phyloP scores from a whole-genome alignment of 75 land plant species.

The Azolla pinnata region DNA sequence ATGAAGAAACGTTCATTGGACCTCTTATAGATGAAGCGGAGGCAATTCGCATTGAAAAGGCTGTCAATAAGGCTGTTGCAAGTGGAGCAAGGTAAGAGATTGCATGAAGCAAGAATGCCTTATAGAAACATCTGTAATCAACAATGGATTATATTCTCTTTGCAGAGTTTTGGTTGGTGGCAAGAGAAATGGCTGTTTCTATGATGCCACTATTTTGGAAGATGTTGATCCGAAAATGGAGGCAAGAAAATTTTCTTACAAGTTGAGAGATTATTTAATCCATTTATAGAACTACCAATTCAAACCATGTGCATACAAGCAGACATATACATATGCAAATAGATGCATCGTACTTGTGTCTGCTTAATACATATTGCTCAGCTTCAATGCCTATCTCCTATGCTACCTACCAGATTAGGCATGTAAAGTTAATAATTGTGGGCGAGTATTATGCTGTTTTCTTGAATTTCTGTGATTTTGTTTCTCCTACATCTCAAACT shows the following conservation, averaged over 20 bases:
- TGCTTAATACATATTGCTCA: too few relatives aligned
- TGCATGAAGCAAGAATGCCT: neutral
- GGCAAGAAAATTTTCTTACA: conserved; percentile 13
- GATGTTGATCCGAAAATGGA: conserved; percentile 27
- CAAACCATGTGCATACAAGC: too few relatives aligned
- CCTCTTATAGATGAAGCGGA: conserved; percentile 37
- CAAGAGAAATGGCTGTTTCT: conserved; percentile 22
- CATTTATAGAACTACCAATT: too few relatives aligned
- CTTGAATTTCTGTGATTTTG: too few relatives aligned
- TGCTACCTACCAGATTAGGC: neutral
- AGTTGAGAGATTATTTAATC: too few relatives aligned
- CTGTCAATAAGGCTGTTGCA: conserved; percentile 25
- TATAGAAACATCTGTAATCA: neutral
- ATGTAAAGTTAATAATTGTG: too few relatives aligned
- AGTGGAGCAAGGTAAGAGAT: conserved; percentile 18
- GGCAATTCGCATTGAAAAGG: conserved; percentile 23
- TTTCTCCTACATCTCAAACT: too few relatives aligned
- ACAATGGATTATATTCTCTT: neutral
- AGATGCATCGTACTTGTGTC: too few relatives aligned
- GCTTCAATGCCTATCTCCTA: neutral
- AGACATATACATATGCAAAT: too few relatives aligned
- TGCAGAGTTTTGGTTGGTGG: conserved; percentile 27
- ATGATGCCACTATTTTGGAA: conserved; percentile 36
- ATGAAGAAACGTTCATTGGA: conserved; percentile 35
- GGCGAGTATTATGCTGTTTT: too few relatives aligned